These are phyloP conservation scores for Umbellularia californica DNA, from an alignment of 164 flowering plant genomes.

Conservation along the genomic window DNA sequence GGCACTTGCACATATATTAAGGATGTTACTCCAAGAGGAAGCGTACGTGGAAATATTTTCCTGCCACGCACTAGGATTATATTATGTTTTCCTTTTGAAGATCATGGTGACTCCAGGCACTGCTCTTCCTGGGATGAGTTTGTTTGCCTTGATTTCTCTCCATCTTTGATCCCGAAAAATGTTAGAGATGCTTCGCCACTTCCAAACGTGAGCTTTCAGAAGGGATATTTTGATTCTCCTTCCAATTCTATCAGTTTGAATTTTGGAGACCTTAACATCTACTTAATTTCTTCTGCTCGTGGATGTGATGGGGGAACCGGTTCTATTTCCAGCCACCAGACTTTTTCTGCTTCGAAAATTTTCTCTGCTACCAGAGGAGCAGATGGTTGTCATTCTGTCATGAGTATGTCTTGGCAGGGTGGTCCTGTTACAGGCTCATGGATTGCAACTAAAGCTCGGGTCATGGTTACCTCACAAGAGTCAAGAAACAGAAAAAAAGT, in stretches of 20 bases:
- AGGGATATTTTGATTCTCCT: slow-evolving; percentile 24
- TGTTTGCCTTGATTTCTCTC: slow-evolving; percentile 60
- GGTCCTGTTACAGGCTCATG: slow-evolving; percentile 65
- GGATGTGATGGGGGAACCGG: slow-evolving; percentile 17
- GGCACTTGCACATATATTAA: slow-evolving; percentile 13
- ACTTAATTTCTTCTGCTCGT: slow-evolving; percentile 32
- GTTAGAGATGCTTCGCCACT: slow-evolving; percentile 12
- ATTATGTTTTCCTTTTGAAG: slow-evolving; percentile 60
- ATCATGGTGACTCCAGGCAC: slow-evolving; percentile 20
- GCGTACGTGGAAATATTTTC: slow-evolving; percentile 41
- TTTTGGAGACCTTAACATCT: slow-evolving; percentile 44
- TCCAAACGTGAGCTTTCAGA: slow-evolving; percentile 22
- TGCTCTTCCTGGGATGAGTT: slow-evolving; percentile 54
- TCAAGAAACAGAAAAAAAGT: slow-evolving; percentile 30
- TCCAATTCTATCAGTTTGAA: slow-evolving; percentile 51
- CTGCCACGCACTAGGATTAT: slow-evolving; percentile 62
- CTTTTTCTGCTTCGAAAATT: slow-evolving; percentile 41
- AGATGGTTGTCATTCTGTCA: slow-evolving; percentile 28
- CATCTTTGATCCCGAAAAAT: slow-evolving; percentile 27
- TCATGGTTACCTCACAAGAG: slow-evolving; percentile 52
- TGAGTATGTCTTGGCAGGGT: slow-evolving; percentile 76
- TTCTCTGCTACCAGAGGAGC: slow-evolving; percentile 33
- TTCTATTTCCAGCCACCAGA: slow-evolving; percentile 9
- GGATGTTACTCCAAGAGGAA: slow-evolving; percentile 27
- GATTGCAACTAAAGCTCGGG: slow-evolving; percentile 56